Evolutionary conservation across 2,329 filamentous ascomycete genomes (phyloP), one percentile per base, ranked within the genome.

Genomic region (Chrysosphaeria jannelii): DNA sequence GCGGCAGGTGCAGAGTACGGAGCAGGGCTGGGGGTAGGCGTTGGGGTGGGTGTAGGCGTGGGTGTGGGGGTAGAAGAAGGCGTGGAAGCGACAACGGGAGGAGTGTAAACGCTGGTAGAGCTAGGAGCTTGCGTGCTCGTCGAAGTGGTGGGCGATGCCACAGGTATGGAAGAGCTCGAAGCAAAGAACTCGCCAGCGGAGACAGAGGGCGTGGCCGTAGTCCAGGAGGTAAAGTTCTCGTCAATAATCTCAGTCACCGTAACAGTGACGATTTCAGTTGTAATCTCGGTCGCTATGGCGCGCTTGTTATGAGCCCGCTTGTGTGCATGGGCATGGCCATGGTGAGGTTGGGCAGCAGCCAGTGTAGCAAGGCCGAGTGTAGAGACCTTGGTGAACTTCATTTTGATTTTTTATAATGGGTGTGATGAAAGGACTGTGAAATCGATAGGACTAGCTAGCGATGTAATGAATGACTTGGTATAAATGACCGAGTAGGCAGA

Each of bases 331-430:
- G 8, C 20, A 9, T 13, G 11, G 10, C 5, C 20, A 14, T 14
- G 20, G 11, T 21, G 11, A 8, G 13, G n/a, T 8, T 12, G 12
- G n/a, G 23, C 23, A 8, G 23, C 6, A 7, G 17, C 23, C 11
- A 24, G 11, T 9, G 23, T 13, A 10, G 23, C 17, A 13, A 24
- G 15, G 23, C 23, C 23, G 13, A 19, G 10, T n/a, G 12, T 17
- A 8, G 23, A 19, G 7, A 24, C 4, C 9, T 19, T 19, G 11
- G 22, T 23, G 3, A 13, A 7, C 23, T 24, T 24, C 23, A 24
- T 24, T 8, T 8, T 24, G 12, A n/a, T 9, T 10, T 15, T 10
- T 13, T 9, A 18, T 5, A 23, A 11, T 11, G 10, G 12, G n/a
- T n/a, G 15, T 8, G 19, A 18, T 10, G 11, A 5, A 7, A 8